Evolutionary conservation across 140 eudicot species (phyloP).

Genomic region (Bidens hawaiensis): DNA sequence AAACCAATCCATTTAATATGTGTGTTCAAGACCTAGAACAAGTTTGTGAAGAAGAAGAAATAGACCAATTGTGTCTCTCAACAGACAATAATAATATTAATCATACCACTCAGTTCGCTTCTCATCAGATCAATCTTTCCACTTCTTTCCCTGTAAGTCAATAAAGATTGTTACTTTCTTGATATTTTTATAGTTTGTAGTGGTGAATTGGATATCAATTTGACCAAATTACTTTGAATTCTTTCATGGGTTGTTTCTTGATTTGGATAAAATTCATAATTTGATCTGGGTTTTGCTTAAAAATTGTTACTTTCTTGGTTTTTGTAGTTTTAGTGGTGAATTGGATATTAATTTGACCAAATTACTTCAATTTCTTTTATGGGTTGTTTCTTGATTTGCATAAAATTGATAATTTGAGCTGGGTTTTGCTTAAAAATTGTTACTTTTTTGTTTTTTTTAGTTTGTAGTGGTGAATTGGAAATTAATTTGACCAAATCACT

Average conservation of each 20-base stretch:
- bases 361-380: constrained; percentile 5
- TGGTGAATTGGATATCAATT: too few species aligned
- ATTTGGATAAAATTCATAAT: too few species aligned
- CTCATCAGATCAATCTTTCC: constrained; percentile 33
- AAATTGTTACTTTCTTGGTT: constrained; percentile 14
- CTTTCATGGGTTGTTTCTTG: too few species aligned
- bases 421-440: constrained; percentile 13
- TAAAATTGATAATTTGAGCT: not conserved
- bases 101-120: constrained; percentile 22
- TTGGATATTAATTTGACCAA: constrained; percentile 13
- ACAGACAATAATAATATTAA: constrained; percentile 3
- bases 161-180: too few species aligned
- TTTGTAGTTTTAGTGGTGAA: not conserved
- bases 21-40: constrained; percentile 73
- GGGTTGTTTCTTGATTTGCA: constrained; percentile 2
- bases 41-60: constrained; percentile 52
- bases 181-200: too few species aligned
- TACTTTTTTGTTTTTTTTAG: not conserved
- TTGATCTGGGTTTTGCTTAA: too few species aligned
- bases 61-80: constrained; percentile 43
- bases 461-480: too few species aligned
- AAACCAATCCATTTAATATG: constrained; percentile 42
- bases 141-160: constrained; percentile 17
- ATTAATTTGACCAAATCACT: too few species aligned
- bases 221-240: too few species aligned